These are phyloP conservation scores for Calonectria henricotiae DNA, from an alignment of 2,329 filamentous ascomycete genomes.

Conservation along the genomic window DNA sequence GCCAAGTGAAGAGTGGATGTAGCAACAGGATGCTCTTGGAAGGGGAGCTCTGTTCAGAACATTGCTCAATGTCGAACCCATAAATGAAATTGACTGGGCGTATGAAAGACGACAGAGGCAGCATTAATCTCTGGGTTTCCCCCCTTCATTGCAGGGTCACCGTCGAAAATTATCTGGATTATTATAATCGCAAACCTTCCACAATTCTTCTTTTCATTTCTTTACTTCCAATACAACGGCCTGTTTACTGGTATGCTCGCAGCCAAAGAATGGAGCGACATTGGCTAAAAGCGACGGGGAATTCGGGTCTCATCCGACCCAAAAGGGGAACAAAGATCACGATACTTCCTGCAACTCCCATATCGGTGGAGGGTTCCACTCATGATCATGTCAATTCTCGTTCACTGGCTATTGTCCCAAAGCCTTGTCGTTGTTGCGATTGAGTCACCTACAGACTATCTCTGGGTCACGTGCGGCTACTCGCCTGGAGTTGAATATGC, in stretches of 20 bases:
- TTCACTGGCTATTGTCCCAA: constrained; percentile 39
- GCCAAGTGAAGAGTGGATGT: too few species aligned
- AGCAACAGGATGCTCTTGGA: too few species aligned
- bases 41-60: too few species aligned
- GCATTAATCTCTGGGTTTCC: constrained; percentile 18
- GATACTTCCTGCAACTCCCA: constrained; percentile 39
- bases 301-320: constrained; percentile 31
- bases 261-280: constrained; percentile 37
- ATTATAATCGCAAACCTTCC: constrained; percentile 34
- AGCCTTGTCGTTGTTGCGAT: constrained; percentile 35
- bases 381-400: constrained; percentile 6
- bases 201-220: constrained; percentile 34
- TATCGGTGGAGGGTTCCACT: constrained; percentile 33
- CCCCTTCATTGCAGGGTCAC: background rate
- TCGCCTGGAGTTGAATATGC: constrained; percentile 24
- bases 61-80: too few species aligned
- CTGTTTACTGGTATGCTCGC: constrained; percentile 37
- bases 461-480: constrained; percentile 31
- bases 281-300: constrained; percentile 25
- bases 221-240: constrained; percentile 38
- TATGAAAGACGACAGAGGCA: constrained; percentile 28
- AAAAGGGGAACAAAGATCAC: constrained; percentile 28
- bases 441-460: background rate
- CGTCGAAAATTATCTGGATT: background rate
- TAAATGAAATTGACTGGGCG: constrained; percentile 3